These are phyloP conservation scores for Gentiana straminea DNA, from an alignment of 257 asterid species.

Conservation along the genomic window DNA sequence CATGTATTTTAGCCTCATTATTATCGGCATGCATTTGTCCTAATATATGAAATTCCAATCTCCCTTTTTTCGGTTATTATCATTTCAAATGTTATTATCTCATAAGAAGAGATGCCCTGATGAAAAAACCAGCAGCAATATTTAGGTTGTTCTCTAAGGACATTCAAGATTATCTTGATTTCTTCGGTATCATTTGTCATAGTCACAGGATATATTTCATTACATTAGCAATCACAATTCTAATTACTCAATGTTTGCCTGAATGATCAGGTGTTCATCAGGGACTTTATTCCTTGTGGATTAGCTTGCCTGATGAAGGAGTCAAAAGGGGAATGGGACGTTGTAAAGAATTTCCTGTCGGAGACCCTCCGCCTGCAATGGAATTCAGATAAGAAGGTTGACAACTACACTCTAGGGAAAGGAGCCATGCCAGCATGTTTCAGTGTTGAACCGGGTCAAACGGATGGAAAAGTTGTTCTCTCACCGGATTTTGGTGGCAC, in stretches of 20 bases:
- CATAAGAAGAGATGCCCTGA: too few species aligned
- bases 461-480: constrained; percentile 32
- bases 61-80: too few species aligned
- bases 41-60: too few species aligned
- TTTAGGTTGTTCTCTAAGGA: too few species aligned
- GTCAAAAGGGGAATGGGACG: constrained; percentile 28
- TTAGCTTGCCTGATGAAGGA: constrained; percentile 49
- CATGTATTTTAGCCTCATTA: too few species aligned
- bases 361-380: constrained; percentile 57
- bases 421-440: constrained; percentile 64
- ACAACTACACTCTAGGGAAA: constrained; percentile 47
- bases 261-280: constrained; percentile 38
- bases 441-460: constrained; percentile 32
- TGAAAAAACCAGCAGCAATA: too few species aligned
- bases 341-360: constrained; percentile 45
- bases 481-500: constrained; percentile 54
- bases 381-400: constrained; percentile 46
- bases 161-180: too few species aligned
- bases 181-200: too few species aligned
- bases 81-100: too few species aligned
- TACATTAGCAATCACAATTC: not conserved
- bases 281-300: constrained; percentile 55
- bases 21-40: too few species aligned
- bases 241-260: not conserved
- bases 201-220: not conserved